These are phyloP conservation scores for Metschnikowia arizonensis DNA, from an alignment of 805 yeast species.

Conservation along the genomic window DNA sequence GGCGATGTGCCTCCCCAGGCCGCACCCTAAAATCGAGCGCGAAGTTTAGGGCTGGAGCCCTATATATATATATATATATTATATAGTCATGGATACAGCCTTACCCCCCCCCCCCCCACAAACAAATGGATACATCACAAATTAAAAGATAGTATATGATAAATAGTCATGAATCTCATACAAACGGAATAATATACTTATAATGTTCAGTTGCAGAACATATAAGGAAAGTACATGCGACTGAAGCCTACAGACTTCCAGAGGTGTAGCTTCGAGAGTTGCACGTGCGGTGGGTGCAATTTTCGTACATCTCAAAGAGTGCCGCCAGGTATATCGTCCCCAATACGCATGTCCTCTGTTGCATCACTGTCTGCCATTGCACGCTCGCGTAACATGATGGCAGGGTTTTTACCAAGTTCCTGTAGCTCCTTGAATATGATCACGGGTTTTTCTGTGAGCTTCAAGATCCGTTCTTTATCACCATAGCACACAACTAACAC, in stretches of 20 bases:
- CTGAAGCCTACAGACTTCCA: neutral
- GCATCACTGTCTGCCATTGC: conserved; percentile 34
- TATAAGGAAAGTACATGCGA: neutral
- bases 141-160: neutral
- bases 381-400: conserved; percentile 84
- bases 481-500: conserved; percentile 88
- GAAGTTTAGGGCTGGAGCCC: conserved; percentile 21
- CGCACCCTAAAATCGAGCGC: neutral
- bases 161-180: neutral
- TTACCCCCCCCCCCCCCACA: neutral
- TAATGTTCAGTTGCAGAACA: neutral
- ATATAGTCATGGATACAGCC: too few species aligned
- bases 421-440: conserved; percentile 76
- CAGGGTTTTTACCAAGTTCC: conserved; percentile 83
- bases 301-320: conserved; percentile 21
- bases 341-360: conserved; percentile 39
- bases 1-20: neutral
- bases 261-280: neutral
- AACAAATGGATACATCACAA: neutral
- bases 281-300: conserved; percentile 1
- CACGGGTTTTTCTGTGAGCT: conserved; percentile 85
- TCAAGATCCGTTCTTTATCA: conserved; percentile 80
- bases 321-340: conserved; percentile 45
- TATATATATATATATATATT: conserved; percentile 1
- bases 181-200: neutral